Evolutionary conservation across 495 filamentous ascomycete species (phyloP).

Genomic region (Rhizodiscina lignyota): DNA sequence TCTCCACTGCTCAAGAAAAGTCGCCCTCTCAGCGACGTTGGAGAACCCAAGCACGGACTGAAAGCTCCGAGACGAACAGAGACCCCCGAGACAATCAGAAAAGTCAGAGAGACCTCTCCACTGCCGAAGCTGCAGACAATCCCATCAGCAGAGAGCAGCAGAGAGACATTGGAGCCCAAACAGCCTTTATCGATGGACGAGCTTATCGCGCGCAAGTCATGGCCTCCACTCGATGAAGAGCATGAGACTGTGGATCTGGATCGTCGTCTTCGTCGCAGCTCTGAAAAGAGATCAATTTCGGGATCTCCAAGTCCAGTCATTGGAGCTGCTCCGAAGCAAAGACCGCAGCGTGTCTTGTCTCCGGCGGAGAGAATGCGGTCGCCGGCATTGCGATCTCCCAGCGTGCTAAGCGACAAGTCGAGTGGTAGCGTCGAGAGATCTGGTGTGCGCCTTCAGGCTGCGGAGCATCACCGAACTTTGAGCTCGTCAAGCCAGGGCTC

Average conservation of each 20-base stretch:
- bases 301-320: too few relatives aligned
- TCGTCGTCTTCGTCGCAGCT: constrained; percentile 16
- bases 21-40: constrained; percentile 16
- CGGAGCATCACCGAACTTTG: too few relatives aligned
- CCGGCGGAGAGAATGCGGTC: constrained; percentile 15
- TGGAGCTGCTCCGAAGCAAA: too few relatives aligned
- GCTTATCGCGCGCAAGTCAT: constrained; percentile 29
- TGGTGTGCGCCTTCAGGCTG: too few relatives aligned
- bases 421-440: constrained; percentile 37
- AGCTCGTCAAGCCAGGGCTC: constrained; percentile 38
- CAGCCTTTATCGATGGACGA: constrained; percentile 33
- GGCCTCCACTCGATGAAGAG: constrained; percentile 30
- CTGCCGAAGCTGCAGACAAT: too few relatives aligned
- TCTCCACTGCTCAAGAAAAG: constrained; percentile 22
- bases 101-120: constrained; percentile 17
- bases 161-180: too few relatives aligned
- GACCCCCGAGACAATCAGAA: constrained; percentile 14
- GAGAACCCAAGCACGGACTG: constrained; percentile 16
- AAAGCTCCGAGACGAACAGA: constrained; percentile 15
- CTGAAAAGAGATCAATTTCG: too few relatives aligned
- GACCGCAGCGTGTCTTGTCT: too few relatives aligned
- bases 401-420: constrained; percentile 30
- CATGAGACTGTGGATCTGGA: constrained; percentile 19
- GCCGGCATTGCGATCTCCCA: constrained; percentile 17
- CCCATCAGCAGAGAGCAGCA: too few relatives aligned